Percentiles rank a stretch among this genome's conserved stretches.
phyloP scores from a whole-genome alignment of 164 flowering plant genomes.

The Sextonia rubra region DNA sequence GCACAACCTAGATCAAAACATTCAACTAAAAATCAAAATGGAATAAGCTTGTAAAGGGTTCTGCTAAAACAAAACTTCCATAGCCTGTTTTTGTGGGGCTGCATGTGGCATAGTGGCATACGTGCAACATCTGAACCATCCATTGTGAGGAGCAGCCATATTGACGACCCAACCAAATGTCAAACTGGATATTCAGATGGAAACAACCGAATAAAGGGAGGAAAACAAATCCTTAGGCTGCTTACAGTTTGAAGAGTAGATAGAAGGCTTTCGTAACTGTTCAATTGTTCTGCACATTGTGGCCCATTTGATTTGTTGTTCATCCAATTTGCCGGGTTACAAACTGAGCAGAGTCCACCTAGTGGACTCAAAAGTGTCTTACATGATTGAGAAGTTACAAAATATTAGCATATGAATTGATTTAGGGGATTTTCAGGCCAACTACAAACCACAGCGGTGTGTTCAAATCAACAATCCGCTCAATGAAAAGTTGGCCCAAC shows the following conservation, averaged over 20 bases:
- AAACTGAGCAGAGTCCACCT: neutral
- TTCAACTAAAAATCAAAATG: neutral
- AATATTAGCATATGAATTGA: neutral
- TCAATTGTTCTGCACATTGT: neutral
- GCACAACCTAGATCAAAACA: slow-evolving; percentile 44
- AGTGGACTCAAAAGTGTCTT: neutral
- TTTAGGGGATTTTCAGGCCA: too few species aligned
- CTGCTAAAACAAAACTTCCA: too few species aligned
- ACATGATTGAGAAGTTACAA: too few species aligned
- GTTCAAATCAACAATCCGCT: too few species aligned
- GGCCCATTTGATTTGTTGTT: neutral
- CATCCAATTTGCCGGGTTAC: neutral
- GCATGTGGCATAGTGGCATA: too few species aligned
- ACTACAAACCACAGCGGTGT: too few species aligned
- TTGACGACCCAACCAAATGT: neutral
- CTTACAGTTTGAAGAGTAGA: too few species aligned
- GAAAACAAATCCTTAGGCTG: too few species aligned
- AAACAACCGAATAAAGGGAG: too few species aligned
- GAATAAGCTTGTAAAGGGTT: neutral
- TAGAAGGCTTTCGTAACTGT: neutral
- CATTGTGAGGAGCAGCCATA: neutral
- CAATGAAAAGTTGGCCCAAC: too few species aligned
- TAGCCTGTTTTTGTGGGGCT: too few species aligned
- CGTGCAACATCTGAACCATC: neutral
- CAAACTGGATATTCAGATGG: too few species aligned